Conservation (phyloP, 306 rosid genomes). For the Prunus persica region DNA sequence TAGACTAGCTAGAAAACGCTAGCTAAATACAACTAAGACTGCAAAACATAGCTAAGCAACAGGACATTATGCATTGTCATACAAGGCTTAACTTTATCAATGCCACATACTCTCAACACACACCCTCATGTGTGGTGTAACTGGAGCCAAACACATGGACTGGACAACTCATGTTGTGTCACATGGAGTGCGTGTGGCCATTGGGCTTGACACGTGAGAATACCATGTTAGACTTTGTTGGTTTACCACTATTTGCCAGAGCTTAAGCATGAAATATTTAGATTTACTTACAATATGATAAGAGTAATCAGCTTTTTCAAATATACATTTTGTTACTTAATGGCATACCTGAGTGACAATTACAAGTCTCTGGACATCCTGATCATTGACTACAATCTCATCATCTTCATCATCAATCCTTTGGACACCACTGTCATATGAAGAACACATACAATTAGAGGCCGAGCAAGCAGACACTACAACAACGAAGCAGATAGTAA, state of each 20-base stretch:
- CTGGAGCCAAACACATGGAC: too few relatives aligned
- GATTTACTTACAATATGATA: not conserved
- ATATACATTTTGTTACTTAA: not conserved
- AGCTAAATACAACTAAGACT: too few relatives aligned
- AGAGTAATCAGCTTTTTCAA: not conserved
- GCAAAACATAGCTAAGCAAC: too few relatives aligned
- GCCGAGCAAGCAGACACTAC: not conserved
- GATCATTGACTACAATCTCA: slow-evolving; percentile 68
- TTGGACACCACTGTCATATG: slow-evolving; percentile 27
- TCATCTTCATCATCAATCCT: slow-evolving; percentile 88
- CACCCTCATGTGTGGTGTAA: too few relatives aligned
- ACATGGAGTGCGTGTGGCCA: too few relatives aligned
- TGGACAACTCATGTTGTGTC: too few relatives aligned
- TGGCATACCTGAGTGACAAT: slow-evolving; percentile 88
- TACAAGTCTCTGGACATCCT: slow-evolving; percentile 85
- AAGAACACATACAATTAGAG: slow-evolving; percentile 16
- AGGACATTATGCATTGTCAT: too few relatives aligned
- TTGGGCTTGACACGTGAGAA: too few relatives aligned
- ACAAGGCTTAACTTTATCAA: too few relatives aligned
- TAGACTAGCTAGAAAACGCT: too few relatives aligned
- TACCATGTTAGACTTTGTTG: too few relatives aligned
- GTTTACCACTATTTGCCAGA: not conserved
- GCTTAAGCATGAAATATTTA: not conserved
- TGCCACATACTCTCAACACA: too few relatives aligned
- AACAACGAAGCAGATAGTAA: slow-evolving; percentile 10